Evolutionary conservation across 1,284 basidiomycete genomes (phyloP).

Genomic region (Pyrrhoderma lamaoense): DNA sequence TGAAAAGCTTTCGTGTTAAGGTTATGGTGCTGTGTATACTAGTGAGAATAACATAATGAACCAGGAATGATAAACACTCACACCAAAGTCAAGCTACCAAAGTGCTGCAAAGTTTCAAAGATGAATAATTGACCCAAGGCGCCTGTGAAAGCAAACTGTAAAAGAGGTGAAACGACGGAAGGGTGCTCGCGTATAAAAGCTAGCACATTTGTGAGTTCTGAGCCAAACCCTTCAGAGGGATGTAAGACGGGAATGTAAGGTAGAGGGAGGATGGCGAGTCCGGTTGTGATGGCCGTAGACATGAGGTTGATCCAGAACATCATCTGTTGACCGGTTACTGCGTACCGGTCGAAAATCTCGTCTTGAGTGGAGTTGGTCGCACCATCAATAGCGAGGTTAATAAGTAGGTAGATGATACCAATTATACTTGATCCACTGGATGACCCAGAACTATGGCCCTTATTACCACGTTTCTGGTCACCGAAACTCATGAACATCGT

Average conservation of each 20-base stretch:
- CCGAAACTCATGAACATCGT: conserved; percentile 92
- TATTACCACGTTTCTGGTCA: conserved; percentile 32
- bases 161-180: conserved; percentile 66
- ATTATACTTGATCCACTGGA: conserved; percentile 47
- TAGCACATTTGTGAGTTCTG: conserved; percentile 66
- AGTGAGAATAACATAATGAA: conserved; percentile 4
- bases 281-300: conserved; percentile 61
- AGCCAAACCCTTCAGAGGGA: conserved; percentile 47
- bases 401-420: conserved; percentile 66
- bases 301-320: conserved; percentile 97
- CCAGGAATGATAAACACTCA: conserved; percentile 34
- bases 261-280: conserved; percentile 62
- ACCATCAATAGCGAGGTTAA: conserved; percentile 90
- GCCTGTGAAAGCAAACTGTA: conserved; percentile 85
- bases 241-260: conserved; percentile 74
- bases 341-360: conserved; percentile 80
- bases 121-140: conserved; percentile 96
- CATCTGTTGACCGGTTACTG: conserved; percentile 93
- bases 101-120: conserved; percentile 95
- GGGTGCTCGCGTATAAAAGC: conserved; percentile 79
- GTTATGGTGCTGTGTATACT: conserved; percentile 70
- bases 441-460: too few relatives aligned
- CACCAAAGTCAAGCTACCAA: conserved; percentile 92
- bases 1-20: conserved; percentile 96
- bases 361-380: conserved; percentile 98